Evolutionary conservation across 2,329 filamentous ascomycete genomes (phyloP).

Genomic region (Xylaria sp.): DNA sequence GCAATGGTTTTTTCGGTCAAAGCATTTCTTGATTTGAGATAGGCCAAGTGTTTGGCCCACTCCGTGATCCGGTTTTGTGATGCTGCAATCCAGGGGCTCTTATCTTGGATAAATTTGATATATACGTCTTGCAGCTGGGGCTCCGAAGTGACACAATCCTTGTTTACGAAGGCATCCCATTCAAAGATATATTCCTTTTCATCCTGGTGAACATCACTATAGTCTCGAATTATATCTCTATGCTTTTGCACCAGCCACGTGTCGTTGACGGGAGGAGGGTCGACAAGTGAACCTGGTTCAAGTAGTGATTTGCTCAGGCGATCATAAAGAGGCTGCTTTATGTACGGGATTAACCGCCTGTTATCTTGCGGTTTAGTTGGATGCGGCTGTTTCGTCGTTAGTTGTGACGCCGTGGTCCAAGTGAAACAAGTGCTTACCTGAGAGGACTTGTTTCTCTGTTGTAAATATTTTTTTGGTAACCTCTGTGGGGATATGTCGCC

Average conservation of each 20-base stretch:
- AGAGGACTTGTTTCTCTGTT: conserved; percentile 33
- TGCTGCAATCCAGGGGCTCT: conserved; percentile 63
- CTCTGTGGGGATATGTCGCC: conserved; percentile 43
- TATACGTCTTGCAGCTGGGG: conserved; percentile 64
- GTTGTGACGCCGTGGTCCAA: not conserved
- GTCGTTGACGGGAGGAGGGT: conserved; percentile 57
- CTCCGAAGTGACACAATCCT: conserved; percentile 61
- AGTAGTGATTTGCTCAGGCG: conserved; percentile 65
- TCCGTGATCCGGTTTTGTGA: conserved; percentile 61
- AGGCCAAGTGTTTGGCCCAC: conserved; percentile 64
- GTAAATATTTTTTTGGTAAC: conserved; percentile 34
- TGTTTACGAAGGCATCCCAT: conserved; percentile 67
- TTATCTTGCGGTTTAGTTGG: conserved; percentile 43
- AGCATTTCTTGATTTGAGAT: conserved; percentile 61
- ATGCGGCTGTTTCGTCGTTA: conserved; percentile 37
- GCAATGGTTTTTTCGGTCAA: conserved; percentile 58
- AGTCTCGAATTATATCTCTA: conserved; percentile 66
- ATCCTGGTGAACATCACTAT: conserved; percentile 62
- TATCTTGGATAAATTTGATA: conserved; percentile 61
- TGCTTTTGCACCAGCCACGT: conserved; percentile 69
- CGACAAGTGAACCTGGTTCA: conserved; percentile 59
- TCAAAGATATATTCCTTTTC: conserved; percentile 69
- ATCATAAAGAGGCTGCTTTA: conserved; percentile 65
- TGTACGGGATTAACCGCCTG: conserved; percentile 59
- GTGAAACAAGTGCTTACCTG: conserved; percentile 37